Evolutionary conservation across 2,329 filamentous ascomycete genomes (phyloP).

Genomic region (Sporothrix pallida): DNA sequence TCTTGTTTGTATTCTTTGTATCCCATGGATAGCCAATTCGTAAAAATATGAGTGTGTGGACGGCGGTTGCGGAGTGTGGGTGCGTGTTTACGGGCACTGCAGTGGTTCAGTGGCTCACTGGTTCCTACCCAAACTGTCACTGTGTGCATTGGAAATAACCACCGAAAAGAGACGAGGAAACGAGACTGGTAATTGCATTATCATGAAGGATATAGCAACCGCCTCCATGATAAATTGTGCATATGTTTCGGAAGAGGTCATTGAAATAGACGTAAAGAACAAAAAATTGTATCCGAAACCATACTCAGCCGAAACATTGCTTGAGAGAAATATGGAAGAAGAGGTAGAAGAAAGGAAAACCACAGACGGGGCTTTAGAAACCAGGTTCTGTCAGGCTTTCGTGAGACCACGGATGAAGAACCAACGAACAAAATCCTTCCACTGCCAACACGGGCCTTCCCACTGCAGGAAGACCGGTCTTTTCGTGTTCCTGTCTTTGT

Average conservation of each 20-base stretch:
- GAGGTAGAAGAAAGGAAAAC: background rate
- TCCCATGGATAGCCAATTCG: too few species aligned
- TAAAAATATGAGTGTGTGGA: too few species aligned
- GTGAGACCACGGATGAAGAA: background rate
- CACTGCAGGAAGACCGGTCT: background rate
- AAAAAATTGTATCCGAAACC: background rate
- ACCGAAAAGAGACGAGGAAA: too few species aligned
- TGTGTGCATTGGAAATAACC: too few species aligned
- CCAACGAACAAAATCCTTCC: background rate
- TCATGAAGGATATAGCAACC: background rate
- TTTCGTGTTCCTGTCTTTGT: background rate
- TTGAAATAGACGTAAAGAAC: background rate
- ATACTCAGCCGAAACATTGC: background rate
- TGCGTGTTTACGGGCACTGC: background rate
- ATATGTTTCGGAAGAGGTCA: background rate
- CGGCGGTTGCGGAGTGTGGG: too few species aligned
- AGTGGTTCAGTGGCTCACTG: background rate
- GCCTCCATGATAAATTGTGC: background rate
- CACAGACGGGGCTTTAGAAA: background rate
- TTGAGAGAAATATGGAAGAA: too few species aligned
- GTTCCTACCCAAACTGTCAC: background rate
- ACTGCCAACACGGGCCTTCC: slow-evolving; percentile 1
- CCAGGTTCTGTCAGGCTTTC: background rate
- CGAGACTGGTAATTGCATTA: too few species aligned
- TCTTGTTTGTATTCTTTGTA: too few species aligned